Percentiles rank a stretch among this genome's conserved stretches.
phyloP scores from a whole-genome alignment of 805 yeast genomes.

The Candida oleophila region DNA sequence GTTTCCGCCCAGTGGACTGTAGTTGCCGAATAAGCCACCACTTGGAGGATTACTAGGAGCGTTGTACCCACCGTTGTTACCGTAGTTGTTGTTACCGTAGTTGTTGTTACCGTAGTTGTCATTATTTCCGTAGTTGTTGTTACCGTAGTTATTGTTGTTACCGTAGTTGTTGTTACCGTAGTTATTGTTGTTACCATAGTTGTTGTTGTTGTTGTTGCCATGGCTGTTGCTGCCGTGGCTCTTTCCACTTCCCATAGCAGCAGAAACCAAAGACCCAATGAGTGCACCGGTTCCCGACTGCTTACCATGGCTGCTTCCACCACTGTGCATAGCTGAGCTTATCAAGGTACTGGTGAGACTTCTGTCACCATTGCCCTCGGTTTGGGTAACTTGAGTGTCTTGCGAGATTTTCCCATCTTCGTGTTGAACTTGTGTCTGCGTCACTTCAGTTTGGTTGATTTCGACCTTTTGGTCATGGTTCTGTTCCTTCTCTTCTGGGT shows the following conservation, averaged over 20 bases:
- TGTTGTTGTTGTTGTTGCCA: slow-evolving; percentile 3
- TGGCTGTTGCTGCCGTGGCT: slow-evolving; percentile 1
- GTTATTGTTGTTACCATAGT: slow-evolving; percentile 1
- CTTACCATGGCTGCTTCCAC: not conserved
- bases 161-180: not conserved
- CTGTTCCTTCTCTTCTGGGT: slow-evolving; percentile 10
- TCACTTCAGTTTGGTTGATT: not conserved
- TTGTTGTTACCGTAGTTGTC: slow-evolving; percentile 1
- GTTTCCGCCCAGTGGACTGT: slow-evolving; percentile 6
- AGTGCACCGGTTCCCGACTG: not conserved
- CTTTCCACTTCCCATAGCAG: slow-evolving; percentile 6
- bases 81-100: slow-evolving; percentile 2
- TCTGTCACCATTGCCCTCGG: slow-evolving; percentile 4
- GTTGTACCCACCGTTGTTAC: slow-evolving; percentile 1
- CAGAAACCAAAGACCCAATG: not conserved
- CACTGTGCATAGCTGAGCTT: not conserved
- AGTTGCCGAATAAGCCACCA: slow-evolving; percentile 5
- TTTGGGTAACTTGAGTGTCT: not conserved
- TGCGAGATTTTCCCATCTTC: not conserved
- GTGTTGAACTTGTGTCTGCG: not conserved
- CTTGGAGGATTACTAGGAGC: not conserved
- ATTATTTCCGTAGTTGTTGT: slow-evolving; percentile 2
- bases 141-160: not conserved
- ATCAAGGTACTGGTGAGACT: not conserved
- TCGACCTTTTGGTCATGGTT: not conserved